phyloP scores from a whole-genome alignment of 352 stramenopile species.

The Phytophthora fragariaefolia region DNA sequence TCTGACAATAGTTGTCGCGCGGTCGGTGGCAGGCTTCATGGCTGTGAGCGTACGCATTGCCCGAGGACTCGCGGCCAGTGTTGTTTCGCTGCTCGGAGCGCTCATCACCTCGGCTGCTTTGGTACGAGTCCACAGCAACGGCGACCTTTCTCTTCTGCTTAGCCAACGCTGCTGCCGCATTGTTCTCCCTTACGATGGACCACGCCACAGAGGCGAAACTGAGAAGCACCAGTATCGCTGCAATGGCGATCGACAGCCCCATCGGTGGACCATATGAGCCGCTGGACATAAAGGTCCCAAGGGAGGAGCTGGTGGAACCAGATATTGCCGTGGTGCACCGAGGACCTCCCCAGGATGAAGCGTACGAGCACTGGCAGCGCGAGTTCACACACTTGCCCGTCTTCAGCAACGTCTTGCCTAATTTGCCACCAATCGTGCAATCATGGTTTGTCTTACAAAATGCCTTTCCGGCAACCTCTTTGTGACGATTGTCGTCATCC shows the following conservation, averaged over 20 bases:
- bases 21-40: not conserved
- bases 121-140: not conserved
- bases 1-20: not conserved
- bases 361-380: slow-evolving; percentile 44
- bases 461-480: slow-evolving; percentile 57
- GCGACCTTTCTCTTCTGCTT: not conserved
- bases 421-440: slow-evolving; percentile 47
- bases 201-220: not conserved
- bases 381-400: slow-evolving; percentile 47
- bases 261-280: not conserved
- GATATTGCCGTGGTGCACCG: slow-evolving; percentile 54
- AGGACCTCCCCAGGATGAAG: slow-evolving; percentile 54
- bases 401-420: slow-evolving; percentile 23
- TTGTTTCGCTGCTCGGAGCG: not conserved
- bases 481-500: slow-evolving; percentile 55
- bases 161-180: not conserved
- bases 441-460: slow-evolving; percentile 62
- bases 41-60: not conserved
- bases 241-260: not conserved
- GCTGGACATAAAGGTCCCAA: not conserved
- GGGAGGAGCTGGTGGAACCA: slow-evolving; percentile 1
- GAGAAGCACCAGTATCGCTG: not conserved
- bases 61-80: not conserved
- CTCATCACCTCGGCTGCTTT: not conserved
- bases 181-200: not conserved